Conservation (phyloP, 2,329 filamentous ascomycete species). For the Epichloe hybrida region DNA sequence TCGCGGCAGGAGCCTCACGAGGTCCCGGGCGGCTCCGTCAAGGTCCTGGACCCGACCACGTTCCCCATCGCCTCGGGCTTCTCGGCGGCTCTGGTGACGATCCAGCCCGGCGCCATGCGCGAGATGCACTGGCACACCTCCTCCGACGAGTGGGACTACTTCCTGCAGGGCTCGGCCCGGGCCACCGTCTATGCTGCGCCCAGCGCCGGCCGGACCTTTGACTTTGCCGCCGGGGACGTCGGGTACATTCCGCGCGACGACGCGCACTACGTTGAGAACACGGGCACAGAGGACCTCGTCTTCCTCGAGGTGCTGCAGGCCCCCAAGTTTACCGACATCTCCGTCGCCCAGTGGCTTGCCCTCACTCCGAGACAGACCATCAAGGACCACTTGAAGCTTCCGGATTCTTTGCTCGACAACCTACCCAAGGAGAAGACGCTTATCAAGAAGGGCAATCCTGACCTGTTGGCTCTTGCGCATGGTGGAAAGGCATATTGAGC, state of each 20-base stretch:
- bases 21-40: conserved; percentile 43
- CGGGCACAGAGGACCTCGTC: conserved; percentile 40
- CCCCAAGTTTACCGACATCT: conserved; percentile 36
- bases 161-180: conserved; percentile 40
- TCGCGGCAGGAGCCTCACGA: conserved; percentile 35
- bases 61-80: conserved; percentile 44
- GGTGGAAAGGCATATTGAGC: conserved; percentile 10
- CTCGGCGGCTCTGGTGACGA: conserved; percentile 41
- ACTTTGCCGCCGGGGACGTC: conserved; percentile 45
- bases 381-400: conserved; percentile 37
- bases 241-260: conserved; percentile 38
- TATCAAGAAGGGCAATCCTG: conserved; percentile 26
- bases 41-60: conserved; percentile 42
- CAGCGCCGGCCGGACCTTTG: conserved; percentile 37
- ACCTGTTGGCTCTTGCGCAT: conserved; percentile 18
- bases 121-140: conserved; percentile 52
- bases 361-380: conserved; percentile 45
- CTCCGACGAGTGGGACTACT: conserved; percentile 48
- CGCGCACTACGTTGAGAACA: conserved; percentile 50
- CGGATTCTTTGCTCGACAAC: conserved; percentile 21
- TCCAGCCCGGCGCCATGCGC: conserved; percentile 49
- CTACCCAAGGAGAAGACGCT: conserved; percentile 29
- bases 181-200: conserved; percentile 43
- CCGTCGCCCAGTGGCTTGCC: conserved; percentile 44
- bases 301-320: conserved; percentile 48